Percentiles rank a stretch among this genome's conserved stretches.
phyloP scores from a whole-genome alignment of 441 rosid species.

The Manihot esculenta region DNA sequence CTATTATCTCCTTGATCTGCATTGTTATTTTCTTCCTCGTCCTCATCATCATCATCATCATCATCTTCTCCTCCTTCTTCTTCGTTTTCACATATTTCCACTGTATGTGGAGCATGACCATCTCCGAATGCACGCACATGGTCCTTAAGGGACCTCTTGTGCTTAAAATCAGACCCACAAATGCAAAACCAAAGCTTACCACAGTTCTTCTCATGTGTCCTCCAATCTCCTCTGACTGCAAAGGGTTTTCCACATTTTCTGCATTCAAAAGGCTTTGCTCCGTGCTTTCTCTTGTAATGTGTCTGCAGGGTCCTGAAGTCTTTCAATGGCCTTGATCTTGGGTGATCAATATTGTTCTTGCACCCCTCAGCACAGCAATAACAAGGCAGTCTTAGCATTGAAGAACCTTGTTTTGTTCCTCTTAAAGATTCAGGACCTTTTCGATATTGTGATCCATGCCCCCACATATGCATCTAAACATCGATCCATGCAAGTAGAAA shows the following conservation, averaged over 20 bases:
- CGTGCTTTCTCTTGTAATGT: constrained; percentile 87
- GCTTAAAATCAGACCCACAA: constrained; percentile 91
- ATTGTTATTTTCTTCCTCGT: neutral
- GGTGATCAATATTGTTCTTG: constrained; percentile 83
- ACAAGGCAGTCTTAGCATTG: constrained; percentile 73
- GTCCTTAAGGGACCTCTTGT: constrained; percentile 88
- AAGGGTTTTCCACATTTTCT: constrained; percentile 73
- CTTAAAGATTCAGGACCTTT: constrained; percentile 80
- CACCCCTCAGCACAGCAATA: constrained; percentile 89
- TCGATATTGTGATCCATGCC: constrained; percentile 87
- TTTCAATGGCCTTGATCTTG: constrained; percentile 81
- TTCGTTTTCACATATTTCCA: constrained; percentile 38
- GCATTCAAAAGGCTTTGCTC: constrained; percentile 73
- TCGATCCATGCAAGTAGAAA: neutral
- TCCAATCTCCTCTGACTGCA: constrained; percentile 91
- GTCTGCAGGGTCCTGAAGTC: constrained; percentile 93
- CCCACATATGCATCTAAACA: constrained; percentile 94
- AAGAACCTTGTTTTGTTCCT: constrained; percentile 68
- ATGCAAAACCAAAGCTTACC: constrained; percentile 90
- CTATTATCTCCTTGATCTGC: neutral
- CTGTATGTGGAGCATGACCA: constrained; percentile 68
- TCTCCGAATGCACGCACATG: constrained; percentile 84
- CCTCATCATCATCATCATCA: constrained; percentile 17
- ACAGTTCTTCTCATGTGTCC: constrained; percentile 92
- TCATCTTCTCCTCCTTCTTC: constrained; percentile 41